Conservation (phyloP, 2,329 filamentous ascomycete genomes). For the Bisporella sp. region DNA sequence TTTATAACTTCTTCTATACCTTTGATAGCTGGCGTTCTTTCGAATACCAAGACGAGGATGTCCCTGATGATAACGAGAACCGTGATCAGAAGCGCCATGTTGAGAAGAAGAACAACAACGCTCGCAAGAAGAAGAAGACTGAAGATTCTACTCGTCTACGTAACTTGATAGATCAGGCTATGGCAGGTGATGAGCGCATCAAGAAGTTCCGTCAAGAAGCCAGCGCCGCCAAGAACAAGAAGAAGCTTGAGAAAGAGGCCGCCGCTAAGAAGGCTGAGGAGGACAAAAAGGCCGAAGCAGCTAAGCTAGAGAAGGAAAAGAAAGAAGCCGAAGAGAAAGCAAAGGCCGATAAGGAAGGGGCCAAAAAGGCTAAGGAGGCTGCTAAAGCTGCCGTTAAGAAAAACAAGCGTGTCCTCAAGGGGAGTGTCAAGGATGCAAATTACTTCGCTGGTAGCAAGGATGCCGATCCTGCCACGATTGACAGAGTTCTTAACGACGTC, state of each 20-base stretch:
- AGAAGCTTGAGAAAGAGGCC: conserved; percentile 81
- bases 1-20: conserved; percentile 99
- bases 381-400: conserved; percentile 99
- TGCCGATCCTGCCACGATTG: conserved; percentile 68
- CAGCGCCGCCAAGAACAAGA: conserved; percentile 94
- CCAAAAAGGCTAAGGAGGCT: conserved; percentile 96
- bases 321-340: conserved; percentile 77
- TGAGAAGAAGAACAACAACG: conserved; percentile 96
- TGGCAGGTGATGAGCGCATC: conserved; percentile 85
- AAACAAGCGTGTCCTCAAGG: conserved; percentile 97
- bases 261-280: conserved; percentile 83
- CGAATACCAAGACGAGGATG: conserved; percentile 97
- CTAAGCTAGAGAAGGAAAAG: conserved; percentile 70
- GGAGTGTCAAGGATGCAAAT: conserved; percentile 93
- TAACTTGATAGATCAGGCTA: conserved; percentile 80
- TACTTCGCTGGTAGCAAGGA: conserved; percentile 76
- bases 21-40: conserved; percentile 98
- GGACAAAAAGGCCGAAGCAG: conserved; percentile 76
- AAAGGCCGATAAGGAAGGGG: conserved; percentile 74
- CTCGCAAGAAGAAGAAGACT: conserved; percentile 98
- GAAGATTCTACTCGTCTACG: conserved; percentile 91
- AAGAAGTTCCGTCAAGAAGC: conserved; percentile 93
- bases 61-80: conserved; percentile 97
- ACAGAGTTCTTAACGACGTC: conserved; percentile 75
- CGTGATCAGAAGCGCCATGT: conserved; percentile 98